Evolutionary conservation across 108 stramenopile species (phyloP).

Genomic region (Cylindrotheca closterium): DNA sequence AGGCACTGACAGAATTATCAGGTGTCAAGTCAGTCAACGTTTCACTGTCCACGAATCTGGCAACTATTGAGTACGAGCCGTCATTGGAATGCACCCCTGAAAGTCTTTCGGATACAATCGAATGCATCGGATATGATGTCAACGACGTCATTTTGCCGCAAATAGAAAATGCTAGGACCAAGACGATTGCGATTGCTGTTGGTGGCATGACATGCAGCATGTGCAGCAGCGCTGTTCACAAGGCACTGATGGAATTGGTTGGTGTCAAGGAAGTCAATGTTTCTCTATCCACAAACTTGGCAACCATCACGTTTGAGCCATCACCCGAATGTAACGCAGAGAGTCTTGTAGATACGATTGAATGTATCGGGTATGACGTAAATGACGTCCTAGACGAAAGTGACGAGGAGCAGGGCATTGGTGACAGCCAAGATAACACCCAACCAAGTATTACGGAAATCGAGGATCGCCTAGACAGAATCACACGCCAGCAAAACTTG

Average conservation of each 20-base stretch:
- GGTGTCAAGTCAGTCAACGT: constrained; percentile 27
- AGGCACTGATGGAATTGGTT: constrained; percentile 16
- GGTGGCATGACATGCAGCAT: constrained; percentile 30
- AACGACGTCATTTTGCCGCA: constrained; percentile 18
- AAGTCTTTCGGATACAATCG: constrained; percentile 31
- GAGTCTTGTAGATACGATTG: constrained; percentile 28
- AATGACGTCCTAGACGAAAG: constrained; percentile 5
- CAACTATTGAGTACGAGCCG: constrained; percentile 29
- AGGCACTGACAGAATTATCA: constrained; percentile 10
- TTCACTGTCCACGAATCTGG: constrained; percentile 38
- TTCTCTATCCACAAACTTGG: constrained; percentile 33
- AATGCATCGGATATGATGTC: constrained; percentile 44
- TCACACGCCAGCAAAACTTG: constrained; percentile 32
- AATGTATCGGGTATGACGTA: constrained; percentile 46
- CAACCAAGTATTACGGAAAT: not conserved
- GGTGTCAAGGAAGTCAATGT: constrained; percentile 30
- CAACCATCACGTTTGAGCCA: constrained; percentile 21
- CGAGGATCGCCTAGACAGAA: constrained; percentile 38
- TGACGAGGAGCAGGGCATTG: not conserved
- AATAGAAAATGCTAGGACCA: not conserved
- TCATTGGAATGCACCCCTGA: constrained; percentile 6
- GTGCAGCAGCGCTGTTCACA: constrained; percentile 22
- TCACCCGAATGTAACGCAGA: constrained; percentile 16
- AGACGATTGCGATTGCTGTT: constrained; percentile 27
- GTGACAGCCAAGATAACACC: not conserved